A percentile compares a stretch with the other conserved stretches of the same genome.
These are phyloP conservation scores for Auricularia cornea DNA, from an alignment of 768 basidiomycete species.

Conservation along the genomic window DNA sequence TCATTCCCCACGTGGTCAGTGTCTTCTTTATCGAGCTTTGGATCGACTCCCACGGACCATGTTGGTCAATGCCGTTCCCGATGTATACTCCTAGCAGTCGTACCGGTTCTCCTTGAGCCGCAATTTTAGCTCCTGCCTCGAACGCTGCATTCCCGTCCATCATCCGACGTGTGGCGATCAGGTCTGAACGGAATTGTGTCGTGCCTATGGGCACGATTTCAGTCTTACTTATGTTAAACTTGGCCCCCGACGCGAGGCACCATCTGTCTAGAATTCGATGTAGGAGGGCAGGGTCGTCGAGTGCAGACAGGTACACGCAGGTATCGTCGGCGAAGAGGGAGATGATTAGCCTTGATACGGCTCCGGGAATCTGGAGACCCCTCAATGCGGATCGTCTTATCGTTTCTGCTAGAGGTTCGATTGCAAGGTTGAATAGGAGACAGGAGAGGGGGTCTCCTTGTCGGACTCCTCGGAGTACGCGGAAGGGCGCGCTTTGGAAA, in stretches of 20 bases:
- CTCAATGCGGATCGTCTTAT: constrained; percentile 17
- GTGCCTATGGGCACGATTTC: constrained; percentile 24
- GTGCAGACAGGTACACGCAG: constrained; percentile 24
- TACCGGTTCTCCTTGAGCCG: neutral
- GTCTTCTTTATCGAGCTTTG: neutral
- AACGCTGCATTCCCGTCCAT: neutral
- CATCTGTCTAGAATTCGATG: constrained; percentile 25
- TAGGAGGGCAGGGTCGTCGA: constrained; percentile 20
- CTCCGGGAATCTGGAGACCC: constrained; percentile 14
- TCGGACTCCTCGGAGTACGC: constrained; percentile 24
- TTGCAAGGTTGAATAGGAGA: constrained; percentile 33
- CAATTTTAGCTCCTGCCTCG: neutral
- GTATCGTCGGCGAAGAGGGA: constrained; percentile 35
- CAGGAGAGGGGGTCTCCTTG: constrained; percentile 35
- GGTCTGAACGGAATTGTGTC: neutral
- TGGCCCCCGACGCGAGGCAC: constrained; percentile 33
- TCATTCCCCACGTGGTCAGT: constrained; percentile 9
- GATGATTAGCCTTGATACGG: constrained; percentile 1
- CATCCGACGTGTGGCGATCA: neutral
- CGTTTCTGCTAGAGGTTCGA: constrained; percentile 30
- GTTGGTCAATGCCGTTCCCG: neutral
- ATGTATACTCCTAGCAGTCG: neutral
- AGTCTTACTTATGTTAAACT: constrained; percentile 36
- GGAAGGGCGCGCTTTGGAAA: constrained; percentile 15
- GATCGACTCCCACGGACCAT: neutral